Conservation (phyloP, 2,329 filamentous ascomycete species). For the Tympanopsis confertula region DNA sequence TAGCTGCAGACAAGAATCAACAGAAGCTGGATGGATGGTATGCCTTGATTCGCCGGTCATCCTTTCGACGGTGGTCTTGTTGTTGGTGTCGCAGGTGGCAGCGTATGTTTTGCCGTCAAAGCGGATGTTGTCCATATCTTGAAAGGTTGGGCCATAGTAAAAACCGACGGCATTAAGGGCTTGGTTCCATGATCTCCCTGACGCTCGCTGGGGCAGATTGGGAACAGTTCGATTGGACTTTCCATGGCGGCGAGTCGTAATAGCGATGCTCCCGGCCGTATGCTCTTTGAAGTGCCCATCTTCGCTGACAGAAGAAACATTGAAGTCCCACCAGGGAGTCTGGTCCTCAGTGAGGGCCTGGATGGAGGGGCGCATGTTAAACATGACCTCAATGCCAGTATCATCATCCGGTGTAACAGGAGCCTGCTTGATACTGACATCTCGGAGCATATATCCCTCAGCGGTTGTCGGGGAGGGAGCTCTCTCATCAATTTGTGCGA, state of each 20-base stretch:
- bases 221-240: slow-evolving; percentile 5
- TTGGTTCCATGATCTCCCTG: slow-evolving; percentile 16
- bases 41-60: slow-evolving; percentile 21
- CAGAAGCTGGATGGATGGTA: slow-evolving; percentile 22
- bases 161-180: slow-evolving; percentile 21
- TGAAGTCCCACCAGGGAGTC: slow-evolving; percentile 19
- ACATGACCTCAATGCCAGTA: slow-evolving; percentile 13
- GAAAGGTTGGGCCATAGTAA: slow-evolving; percentile 24
- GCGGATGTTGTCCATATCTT: slow-evolving; percentile 15
- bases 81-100: slow-evolving; percentile 12
- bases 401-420: slow-evolving; percentile 16
- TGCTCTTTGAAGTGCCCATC: slow-evolving; percentile 10
- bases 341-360: slow-evolving; percentile 3
- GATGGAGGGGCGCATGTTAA: slow-evolving; percentile 9
- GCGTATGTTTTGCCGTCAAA: slow-evolving; percentile 12
- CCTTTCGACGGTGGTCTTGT: slow-evolving; percentile 7
- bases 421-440: slow-evolving; percentile 16
- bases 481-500: slow-evolving; percentile 3
- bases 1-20: slow-evolving; percentile 24
- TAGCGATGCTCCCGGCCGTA: slow-evolving; percentile 12
- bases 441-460: slow-evolving; percentile 10
- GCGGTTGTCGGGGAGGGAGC: background rate
- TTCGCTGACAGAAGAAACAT: slow-evolving; percentile 12
- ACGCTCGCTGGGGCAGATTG: slow-evolving; percentile 11
- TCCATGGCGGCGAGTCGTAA: slow-evolving; percentile 7